These are phyloP conservation scores for Vigna mungo DNA, from an alignment of 306 rosid genomes.

Conservation along the genomic window DNA sequence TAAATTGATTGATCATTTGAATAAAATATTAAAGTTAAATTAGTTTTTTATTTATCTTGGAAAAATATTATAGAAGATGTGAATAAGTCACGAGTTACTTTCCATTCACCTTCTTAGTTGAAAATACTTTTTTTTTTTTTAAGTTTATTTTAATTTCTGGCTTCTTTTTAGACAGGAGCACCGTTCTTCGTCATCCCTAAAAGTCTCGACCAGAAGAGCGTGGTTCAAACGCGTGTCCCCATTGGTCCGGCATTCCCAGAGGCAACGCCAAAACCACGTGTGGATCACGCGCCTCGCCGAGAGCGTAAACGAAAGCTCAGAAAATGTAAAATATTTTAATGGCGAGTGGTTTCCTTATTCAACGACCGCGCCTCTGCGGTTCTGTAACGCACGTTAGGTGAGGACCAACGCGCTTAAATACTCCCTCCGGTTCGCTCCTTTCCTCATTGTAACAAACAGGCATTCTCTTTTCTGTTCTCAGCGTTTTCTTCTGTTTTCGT, in stretches of 20 bases:
- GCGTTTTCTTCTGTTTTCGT: not conserved
- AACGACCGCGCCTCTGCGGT: not conserved
- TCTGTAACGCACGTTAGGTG: constrained; percentile 29
- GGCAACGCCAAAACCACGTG: not conserved
- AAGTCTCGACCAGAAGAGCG: not conserved
- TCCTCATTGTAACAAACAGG: not conserved
- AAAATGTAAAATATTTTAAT: not conserved
- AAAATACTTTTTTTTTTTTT: not conserved
- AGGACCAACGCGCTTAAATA: constrained; percentile 44
- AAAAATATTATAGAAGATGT: not conserved
- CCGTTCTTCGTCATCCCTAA: not conserved
- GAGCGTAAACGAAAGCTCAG: not conserved
- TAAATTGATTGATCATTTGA: too few species aligned
- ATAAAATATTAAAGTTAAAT: too few species aligned
- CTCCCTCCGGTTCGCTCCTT: not conserved
- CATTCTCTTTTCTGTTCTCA: not conserved
- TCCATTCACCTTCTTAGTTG: constrained; percentile 9
- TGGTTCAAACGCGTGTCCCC: not conserved
- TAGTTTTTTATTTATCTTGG: too few species aligned
- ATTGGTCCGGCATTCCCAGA: not conserved
- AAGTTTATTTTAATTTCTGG: not conserved
- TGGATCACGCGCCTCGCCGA: not conserved
- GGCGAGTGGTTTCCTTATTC: not conserved
- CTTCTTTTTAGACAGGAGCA: not conserved
- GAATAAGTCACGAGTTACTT: not conserved